Evolutionary conservation across 805 yeast species (phyloP).

Genomic region (Candida argentea): DNA sequence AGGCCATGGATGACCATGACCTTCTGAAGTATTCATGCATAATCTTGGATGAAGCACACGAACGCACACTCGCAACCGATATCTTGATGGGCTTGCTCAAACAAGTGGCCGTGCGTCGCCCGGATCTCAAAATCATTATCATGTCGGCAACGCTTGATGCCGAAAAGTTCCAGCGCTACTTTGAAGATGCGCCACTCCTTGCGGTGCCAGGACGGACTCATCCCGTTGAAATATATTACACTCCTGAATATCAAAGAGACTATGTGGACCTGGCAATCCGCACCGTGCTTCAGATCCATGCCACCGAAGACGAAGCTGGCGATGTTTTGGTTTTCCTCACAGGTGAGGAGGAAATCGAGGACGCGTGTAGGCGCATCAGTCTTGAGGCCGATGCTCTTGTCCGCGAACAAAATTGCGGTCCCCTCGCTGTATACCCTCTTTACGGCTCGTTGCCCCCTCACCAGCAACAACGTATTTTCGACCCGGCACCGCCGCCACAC

Average conservation of each 20-base stretch:
- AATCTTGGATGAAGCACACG: conserved; percentile 96
- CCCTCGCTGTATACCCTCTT: conserved; percentile 79
- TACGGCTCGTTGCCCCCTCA: conserved; percentile 96
- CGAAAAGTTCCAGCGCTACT: conserved; percentile 85
- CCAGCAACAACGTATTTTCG: conserved; percentile 89
- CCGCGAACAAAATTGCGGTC: conserved; percentile 87
- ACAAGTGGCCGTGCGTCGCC: conserved; percentile 68
- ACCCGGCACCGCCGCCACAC: conserved; percentile 73
- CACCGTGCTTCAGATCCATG: conserved; percentile 93
- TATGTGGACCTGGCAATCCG: conserved; percentile 91
- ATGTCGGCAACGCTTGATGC: conserved; percentile 99
- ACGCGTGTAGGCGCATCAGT: conserved; percentile 81
- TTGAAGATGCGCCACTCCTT: conserved; percentile 82
- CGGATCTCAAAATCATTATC: conserved; percentile 82
- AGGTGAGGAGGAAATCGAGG: conserved; percentile 98
- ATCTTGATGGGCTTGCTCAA: conserved; percentile 91
- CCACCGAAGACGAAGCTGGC: conserved; percentile 91
- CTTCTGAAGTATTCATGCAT: conserved; percentile 76
- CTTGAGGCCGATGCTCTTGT: conserved; percentile 83
- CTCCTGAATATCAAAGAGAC: conserved; percentile 94
- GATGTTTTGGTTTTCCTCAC: conserved; percentile 81
- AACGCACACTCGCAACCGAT: conserved; percentile 93
- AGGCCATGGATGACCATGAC: conserved; percentile 94
- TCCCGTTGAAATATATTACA: conserved; percentile 94
- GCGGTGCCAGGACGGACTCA: conserved; percentile 98